phyloP scores from a whole-genome alignment of 495 filamentous ascomycete genomes.

The Jackrogersella minutella region DNA sequence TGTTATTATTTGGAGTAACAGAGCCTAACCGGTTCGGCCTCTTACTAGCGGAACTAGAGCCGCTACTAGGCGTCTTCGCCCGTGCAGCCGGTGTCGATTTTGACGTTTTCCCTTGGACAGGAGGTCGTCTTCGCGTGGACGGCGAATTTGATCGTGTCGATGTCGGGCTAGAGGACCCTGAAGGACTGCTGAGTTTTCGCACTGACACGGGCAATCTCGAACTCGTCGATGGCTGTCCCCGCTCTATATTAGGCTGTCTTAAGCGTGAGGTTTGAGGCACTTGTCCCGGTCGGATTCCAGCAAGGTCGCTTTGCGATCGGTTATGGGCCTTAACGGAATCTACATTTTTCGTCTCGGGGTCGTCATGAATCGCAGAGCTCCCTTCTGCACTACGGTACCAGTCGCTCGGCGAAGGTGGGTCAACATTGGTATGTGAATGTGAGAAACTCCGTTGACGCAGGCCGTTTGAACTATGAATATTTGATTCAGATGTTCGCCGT shows the following conservation, averaged over 20 bases:
- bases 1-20: constrained; percentile 43
- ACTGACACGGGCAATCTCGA: constrained; percentile 56
- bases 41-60: constrained; percentile 41
- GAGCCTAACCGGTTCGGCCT: constrained; percentile 39
- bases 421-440: constrained; percentile 56
- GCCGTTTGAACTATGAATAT: constrained; percentile 43
- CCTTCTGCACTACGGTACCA: constrained; percentile 57
- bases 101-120: constrained; percentile 50
- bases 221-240: constrained; percentile 45
- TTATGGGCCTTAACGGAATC: constrained; percentile 50
- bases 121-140: constrained; percentile 49
- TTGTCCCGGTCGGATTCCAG: constrained; percentile 48
- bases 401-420: constrained; percentile 61
- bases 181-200: constrained; percentile 52
- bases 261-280: constrained; percentile 32
- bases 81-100: constrained; percentile 48
- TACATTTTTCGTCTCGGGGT: constrained; percentile 42
- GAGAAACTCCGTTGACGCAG: constrained; percentile 54
- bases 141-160: constrained; percentile 63
- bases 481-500: constrained; percentile 59
- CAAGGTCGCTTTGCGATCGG: constrained; percentile 60
- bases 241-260: constrained; percentile 42
- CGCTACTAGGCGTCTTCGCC: constrained; percentile 51
- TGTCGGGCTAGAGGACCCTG: constrained; percentile 53
- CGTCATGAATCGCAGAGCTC: constrained; percentile 42